Percentiles rank a stretch among this genome's conserved stretches.
These are phyloP conservation scores for Talaromyces sp. DNA, from an alignment of 2,329 filamentous ascomycete genomes.

Conservation along the genomic window DNA sequence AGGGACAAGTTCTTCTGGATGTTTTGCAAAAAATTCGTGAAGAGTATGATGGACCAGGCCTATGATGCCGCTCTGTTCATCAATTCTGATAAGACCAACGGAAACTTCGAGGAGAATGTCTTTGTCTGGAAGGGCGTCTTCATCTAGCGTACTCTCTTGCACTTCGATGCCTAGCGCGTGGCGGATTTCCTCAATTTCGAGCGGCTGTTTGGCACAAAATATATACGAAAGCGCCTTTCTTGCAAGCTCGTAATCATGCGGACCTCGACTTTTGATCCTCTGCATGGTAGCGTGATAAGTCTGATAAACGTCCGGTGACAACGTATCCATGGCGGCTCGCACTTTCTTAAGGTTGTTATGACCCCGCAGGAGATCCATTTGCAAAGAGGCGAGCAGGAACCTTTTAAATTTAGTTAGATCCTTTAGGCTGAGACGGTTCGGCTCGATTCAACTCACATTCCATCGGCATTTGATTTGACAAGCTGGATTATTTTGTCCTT, in stretches of 20 bases:
- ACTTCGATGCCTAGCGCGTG: constrained; percentile 21
- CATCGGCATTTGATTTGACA: constrained; percentile 14
- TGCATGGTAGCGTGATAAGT: background rate
- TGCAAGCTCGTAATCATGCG: constrained; percentile 5
- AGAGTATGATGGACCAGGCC: constrained; percentile 24
- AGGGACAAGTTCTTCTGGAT: constrained; percentile 10
- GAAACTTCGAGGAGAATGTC: constrained; percentile 18
- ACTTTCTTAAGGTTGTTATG: constrained; percentile 8
- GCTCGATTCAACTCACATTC: constrained; percentile 7
- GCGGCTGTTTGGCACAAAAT: constrained; percentile 13
- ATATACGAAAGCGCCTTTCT: constrained; percentile 10
- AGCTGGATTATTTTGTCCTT: constrained; percentile 8
- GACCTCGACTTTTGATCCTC: background rate
- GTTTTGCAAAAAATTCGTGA: constrained; percentile 25
- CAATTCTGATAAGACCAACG: constrained; percentile 21
- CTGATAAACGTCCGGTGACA: background rate
- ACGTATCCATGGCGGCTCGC: background rate
- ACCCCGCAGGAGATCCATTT: constrained; percentile 12
- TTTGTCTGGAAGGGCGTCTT: constrained; percentile 14
- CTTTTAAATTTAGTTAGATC: background rate
- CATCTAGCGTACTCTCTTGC: background rate
- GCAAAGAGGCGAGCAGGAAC: constrained; percentile 17
- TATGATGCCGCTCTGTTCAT: constrained; percentile 20
- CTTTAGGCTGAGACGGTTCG: background rate
- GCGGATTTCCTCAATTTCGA: constrained; percentile 17